Conservation (phyloP, 106 monocot genomes). For the Dioscorea alata region DNA sequence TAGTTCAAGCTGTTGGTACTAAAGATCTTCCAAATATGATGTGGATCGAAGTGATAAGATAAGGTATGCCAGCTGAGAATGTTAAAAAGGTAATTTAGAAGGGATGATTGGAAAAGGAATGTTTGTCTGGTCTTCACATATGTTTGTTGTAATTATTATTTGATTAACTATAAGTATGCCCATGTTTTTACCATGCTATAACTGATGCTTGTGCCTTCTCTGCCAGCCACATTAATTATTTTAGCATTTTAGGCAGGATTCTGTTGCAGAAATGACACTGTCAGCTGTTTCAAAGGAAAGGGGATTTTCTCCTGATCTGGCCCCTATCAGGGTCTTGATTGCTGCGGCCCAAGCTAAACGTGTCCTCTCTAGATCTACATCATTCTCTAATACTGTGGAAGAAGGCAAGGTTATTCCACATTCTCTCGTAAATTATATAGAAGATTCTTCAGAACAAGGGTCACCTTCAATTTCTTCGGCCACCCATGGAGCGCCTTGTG, state of each 20-base stretch:
- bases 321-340: conserved; percentile 65
- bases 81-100: too few relatives aligned
- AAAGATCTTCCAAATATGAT: too few relatives aligned
- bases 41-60: too few relatives aligned
- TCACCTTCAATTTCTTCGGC: conserved; percentile 31
- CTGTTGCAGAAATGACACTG: conserved; percentile 18
- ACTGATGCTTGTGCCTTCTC: too few relatives aligned
- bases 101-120: too few relatives aligned
- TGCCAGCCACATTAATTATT: not conserved
- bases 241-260: conserved; percentile 40
- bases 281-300: conserved; percentile 22
- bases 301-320: conserved; percentile 43
- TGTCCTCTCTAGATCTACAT: conserved; percentile 42
- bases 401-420: conserved; percentile 34
- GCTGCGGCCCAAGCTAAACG: conserved; percentile 75
- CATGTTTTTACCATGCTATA: too few relatives aligned
- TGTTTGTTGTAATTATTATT: too few relatives aligned
- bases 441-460: conserved; percentile 33
- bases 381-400: conserved; percentile 29
- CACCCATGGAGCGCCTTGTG: conserved; percentile 19
- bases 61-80: too few relatives aligned
- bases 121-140: too few relatives aligned
- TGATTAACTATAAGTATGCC: too few relatives aligned
- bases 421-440: conserved; percentile 22
- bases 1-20: too few relatives aligned